Base-by-base conservation (phyloP, 768 basidiomycete genomes). In the Rhizopogon vesiculosus region DNA sequence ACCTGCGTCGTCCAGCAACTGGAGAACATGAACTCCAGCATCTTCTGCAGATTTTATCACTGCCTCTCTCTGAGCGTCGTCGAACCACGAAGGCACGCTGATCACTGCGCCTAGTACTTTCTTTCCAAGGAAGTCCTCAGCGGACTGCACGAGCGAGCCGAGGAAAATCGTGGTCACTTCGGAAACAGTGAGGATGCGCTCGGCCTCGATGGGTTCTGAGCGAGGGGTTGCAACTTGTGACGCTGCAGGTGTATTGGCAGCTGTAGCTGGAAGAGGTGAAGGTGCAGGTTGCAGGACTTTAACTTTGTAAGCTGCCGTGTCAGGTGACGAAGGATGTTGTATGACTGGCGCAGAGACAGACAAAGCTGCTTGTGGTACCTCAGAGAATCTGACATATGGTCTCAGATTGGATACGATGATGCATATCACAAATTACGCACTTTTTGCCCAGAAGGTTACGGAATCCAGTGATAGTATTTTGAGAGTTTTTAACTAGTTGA, bases 391-490 rank as follows among this genome's bases (percentile, higher is more conserved):
- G 58, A 7, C 15, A n/a, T 46, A 45, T 41, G 33, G 3, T 19
- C 19, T 50, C n/a, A 60, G 16, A 15, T 4, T 4, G 25, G 12
- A 38, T 25, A 16, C 15, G 13, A 38, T 48, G 19, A 22, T 38
- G 35, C 9, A 28, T 25, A 35, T n/a, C 9, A 33, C 25, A 46
- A 29, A 18, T 12, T n/a, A 73, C 83, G 28, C 56, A 95, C 89
- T 85, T 93, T 78, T 93, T 91, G 53, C 96, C 96, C 28, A 99
- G 76, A 7, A 98, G 76, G 68, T 97, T 93, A 25, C 95, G 81
- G 78, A 98, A 98, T 1, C 89, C 91, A n/a, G 84, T 85, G 64
- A 98, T 94, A 16, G 95, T 96, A 69, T 99, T 98, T 64, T 86
- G 79, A 0, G 89, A 76, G 71, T 99, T 98, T 74, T 97, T 97